Conservation (phyloP, 441 rosid species). For the Sinapis alba region DNA sequence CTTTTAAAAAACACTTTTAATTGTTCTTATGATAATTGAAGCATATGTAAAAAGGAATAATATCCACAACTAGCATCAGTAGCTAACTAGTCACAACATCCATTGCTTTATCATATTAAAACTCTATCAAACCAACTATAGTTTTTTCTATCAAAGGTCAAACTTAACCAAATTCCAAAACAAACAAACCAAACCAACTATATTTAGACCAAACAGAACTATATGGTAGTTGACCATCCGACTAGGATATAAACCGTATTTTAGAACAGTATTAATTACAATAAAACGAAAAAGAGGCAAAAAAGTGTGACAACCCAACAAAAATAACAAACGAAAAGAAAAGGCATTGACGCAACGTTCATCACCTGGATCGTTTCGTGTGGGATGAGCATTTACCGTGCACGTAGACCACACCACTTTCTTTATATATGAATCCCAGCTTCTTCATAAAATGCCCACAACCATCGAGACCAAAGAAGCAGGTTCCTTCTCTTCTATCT, state of each 20-base stretch:
- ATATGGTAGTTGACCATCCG: neutral
- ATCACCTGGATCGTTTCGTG: constrained; percentile 58
- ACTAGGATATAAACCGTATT: neutral
- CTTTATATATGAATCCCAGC: constrained; percentile 1
- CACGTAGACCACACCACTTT: constrained; percentile 42
- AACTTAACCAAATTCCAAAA: neutral
- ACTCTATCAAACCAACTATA: no score
- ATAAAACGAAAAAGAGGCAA: neutral
- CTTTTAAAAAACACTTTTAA: no score
- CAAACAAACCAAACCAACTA: neutral
- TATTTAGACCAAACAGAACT: neutral
- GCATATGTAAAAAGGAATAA: neutral
- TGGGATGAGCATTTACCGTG: constrained; percentile 57
- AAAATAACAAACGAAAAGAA: neutral
- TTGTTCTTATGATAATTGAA: no score
- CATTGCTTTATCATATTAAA: no score
- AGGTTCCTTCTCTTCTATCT: neutral
- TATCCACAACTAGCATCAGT: no score
- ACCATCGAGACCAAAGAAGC: constrained; percentile 2
- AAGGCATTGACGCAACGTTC: constrained; percentile 34
- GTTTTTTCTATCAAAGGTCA: neutral
- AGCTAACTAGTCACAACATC: no score
- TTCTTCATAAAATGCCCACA: constrained; percentile 1
- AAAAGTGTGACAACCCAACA: constrained; percentile 14
- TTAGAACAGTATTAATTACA: neutral